These are phyloP conservation scores for Coemansia guatemalensis DNA, from an alignment of 192 early-diverging fungal genomes.

Conservation along the genomic window DNA sequence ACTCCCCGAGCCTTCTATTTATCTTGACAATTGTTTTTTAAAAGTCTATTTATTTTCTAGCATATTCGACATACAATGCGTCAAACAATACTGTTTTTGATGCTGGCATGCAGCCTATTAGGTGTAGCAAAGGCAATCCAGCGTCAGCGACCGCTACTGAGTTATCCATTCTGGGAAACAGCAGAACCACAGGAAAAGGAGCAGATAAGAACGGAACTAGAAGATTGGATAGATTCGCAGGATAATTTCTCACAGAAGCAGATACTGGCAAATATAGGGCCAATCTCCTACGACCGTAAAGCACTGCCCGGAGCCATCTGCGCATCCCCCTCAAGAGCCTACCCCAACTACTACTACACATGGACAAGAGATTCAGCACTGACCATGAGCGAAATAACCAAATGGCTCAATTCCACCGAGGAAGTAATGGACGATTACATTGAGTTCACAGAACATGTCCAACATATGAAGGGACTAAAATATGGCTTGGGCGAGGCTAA, in stretches of 20 bases:
- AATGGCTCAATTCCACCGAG: constrained; percentile 9
- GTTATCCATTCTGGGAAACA: not conserved
- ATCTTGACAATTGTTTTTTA: too few relatives aligned
- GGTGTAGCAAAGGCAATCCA: not conserved
- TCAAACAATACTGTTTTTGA: not conserved
- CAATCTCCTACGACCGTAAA: constrained; percentile 12
- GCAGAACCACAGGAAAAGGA: not conserved
- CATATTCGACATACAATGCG: too few relatives aligned
- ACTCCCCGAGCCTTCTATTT: too few relatives aligned
- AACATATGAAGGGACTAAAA: not conserved
- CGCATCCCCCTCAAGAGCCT: constrained; percentile 43
- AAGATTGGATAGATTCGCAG: constrained; percentile 20
- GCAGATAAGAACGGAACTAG: not conserved
- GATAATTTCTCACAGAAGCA: not conserved
- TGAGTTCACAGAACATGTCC: constrained; percentile 31
- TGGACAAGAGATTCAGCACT: constrained; percentile 73
- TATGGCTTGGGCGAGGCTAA: constrained; percentile 66
- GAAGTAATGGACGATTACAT: constrained; percentile 22
- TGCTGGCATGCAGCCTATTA: not conserved
- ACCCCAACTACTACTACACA: constrained; percentile 72
- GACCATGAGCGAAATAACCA: constrained; percentile 54
- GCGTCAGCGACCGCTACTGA: not conserved
- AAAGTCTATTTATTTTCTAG: too few relatives aligned
- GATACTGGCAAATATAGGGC: constrained; percentile 41
- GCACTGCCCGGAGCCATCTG: constrained; percentile 46